phyloP scores from a whole-genome alignment of 2,329 filamentous ascomycete species.

The Lachnellula occidentalis region DNA sequence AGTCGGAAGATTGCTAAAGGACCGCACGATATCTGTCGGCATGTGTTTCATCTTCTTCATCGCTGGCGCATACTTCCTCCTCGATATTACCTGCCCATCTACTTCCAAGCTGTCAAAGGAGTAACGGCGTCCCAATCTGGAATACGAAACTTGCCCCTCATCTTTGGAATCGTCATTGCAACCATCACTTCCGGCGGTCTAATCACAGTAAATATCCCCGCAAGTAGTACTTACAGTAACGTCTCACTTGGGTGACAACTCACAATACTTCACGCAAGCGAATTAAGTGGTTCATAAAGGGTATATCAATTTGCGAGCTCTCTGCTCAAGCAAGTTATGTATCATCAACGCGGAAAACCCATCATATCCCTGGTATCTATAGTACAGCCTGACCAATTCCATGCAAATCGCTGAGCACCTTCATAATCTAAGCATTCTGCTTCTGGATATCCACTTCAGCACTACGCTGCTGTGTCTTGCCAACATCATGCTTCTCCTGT shows the following conservation, averaged over 20 bases:
- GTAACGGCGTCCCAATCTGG: conserved; percentile 28
- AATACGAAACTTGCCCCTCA: conserved; percentile 38
- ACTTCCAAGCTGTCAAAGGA: conserved; percentile 42
- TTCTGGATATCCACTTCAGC: conserved; percentile 78
- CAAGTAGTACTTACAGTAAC: no score
- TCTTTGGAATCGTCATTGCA: conserved; percentile 27
- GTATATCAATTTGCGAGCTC: not conserved
- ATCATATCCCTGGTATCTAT: conserved; percentile 1
- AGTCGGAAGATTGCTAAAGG: conserved; percentile 38
- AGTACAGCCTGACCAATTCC: not conserved
- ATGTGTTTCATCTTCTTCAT: conserved; percentile 39
- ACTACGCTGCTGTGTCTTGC: conserved; percentile 79
- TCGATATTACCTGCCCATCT: conserved; percentile 45
- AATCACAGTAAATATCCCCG: conserved; percentile 21
- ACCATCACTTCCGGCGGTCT: conserved; percentile 32
- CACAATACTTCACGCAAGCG: no score
- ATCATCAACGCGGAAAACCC: not conserved
- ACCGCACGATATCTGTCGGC: conserved; percentile 39
- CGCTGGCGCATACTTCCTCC: conserved; percentile 39
- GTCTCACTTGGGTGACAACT: no score
- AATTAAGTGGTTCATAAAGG: not conserved
- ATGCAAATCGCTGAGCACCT: not conserved
- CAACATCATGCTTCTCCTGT: conserved; percentile 65
- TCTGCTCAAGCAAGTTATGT: not conserved
- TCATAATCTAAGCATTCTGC: conserved; percentile 28